Percentiles rank a stretch among this genome's conserved stretches.
Conservation (phyloP, 495 filamentous ascomycete genomes). For the Tuber melanosporum region DNA sequence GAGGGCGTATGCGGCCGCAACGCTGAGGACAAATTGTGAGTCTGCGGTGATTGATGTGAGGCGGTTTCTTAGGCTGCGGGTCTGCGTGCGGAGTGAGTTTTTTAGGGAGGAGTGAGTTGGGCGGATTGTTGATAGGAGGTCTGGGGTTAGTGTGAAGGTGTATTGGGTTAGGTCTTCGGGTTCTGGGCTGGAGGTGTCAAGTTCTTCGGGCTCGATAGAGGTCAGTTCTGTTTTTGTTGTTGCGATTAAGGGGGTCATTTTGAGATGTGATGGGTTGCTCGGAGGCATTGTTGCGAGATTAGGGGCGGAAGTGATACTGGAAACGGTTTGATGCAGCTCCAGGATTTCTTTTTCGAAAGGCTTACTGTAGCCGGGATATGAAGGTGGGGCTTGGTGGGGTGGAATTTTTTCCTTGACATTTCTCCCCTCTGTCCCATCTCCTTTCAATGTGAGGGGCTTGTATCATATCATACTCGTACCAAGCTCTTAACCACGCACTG, state of each 20-base stretch:
- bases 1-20: constrained; percentile 50
- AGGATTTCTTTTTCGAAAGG: background rate
- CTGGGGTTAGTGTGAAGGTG: background rate
- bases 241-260: background rate
- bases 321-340: background rate
- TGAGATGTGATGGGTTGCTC: background rate
- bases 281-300: background rate
- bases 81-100: constrained; percentile 45
- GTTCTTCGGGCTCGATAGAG: background rate
- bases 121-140: background rate
- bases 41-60: constrained; percentile 66
- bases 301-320: background rate
- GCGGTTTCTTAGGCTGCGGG: constrained; percentile 73
- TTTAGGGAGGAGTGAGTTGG: constrained; percentile 11
- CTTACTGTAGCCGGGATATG: background rate
- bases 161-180: background rate
- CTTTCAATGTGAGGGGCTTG: background rate
- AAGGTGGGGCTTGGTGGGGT: constrained; percentile 5
- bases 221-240: background rate
- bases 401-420: background rate
- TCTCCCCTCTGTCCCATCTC: background rate
- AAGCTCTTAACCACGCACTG: background rate
- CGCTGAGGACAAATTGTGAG: constrained; percentile 58
- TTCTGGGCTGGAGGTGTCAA: background rate
- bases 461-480: background rate